Conservation (phyloP, 805 yeast species). For the Suhomyces prunicola region DNA sequence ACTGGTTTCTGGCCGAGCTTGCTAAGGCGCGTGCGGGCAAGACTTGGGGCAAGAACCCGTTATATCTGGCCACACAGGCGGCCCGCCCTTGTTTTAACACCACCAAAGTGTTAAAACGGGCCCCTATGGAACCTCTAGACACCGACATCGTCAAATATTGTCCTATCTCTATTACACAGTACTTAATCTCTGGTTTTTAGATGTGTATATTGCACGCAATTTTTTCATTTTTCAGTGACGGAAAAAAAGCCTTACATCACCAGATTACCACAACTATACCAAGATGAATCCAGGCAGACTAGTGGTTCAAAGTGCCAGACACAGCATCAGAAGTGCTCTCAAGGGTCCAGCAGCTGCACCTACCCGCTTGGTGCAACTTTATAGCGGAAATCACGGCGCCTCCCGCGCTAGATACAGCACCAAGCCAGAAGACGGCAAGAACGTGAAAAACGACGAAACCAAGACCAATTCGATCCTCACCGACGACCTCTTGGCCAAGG, state of each 20-base stretch:
- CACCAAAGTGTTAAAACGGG: background rate
- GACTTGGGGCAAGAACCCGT: background rate
- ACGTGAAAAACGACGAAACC: background rate
- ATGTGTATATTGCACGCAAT: background rate
- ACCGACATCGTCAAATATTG: background rate
- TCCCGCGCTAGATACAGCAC: background rate
- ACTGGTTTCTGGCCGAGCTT: conserved; percentile 2
- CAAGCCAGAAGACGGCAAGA: background rate
- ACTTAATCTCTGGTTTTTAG: background rate
- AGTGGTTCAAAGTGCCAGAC: background rate
- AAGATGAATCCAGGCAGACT: background rate
- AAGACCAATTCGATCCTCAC: conserved; percentile 56
- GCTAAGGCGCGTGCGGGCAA: background rate
- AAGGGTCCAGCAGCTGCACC: background rate
- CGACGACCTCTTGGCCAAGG: conserved; percentile 78
- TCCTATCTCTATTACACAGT: background rate
- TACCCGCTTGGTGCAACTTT: background rate
- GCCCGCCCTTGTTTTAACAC: background rate
- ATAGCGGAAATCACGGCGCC: background rate
- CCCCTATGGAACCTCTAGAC: background rate
- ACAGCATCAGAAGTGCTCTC: background rate
- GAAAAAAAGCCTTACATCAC: background rate
- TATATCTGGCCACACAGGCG: background rate
- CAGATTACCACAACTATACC: background rate
- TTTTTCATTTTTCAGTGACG: background rate